Percentiles rank a stretch among this genome's conserved stretches.
Conservation (phyloP, 345 rosid species). For the Psidium guajava region DNA sequence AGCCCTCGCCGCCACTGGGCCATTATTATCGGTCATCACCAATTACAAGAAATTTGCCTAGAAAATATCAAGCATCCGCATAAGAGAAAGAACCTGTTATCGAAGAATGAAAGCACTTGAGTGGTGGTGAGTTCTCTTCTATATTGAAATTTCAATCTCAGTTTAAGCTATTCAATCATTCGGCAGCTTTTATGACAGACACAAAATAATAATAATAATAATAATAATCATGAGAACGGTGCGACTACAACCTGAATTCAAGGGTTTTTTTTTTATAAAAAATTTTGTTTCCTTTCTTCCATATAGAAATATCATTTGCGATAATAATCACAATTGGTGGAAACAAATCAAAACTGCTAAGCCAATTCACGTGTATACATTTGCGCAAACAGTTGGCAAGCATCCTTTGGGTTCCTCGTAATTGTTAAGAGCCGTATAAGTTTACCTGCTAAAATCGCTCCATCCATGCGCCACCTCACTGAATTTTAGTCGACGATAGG, state of each 20-base stretch:
- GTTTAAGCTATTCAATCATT: background rate
- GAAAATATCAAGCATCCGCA: no score
- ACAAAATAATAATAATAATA: no score
- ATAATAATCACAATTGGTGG: background rate
- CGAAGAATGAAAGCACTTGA: no score
- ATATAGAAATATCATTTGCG: no score
- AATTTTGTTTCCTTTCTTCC: background rate
- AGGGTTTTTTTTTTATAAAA: no score
- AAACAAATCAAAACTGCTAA: background rate
- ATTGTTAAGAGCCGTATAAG: background rate
- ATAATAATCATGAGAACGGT: no score
- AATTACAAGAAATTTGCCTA: no score
- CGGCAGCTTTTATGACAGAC: accelerated
- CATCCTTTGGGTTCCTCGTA: background rate
- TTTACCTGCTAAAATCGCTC: background rate
- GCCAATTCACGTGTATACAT: no score
- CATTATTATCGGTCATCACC: no score
- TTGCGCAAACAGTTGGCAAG: background rate
- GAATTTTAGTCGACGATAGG: background rate
- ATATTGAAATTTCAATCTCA: background rate
- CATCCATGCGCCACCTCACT: background rate
- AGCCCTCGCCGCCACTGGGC: no score
- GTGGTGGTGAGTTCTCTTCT: background rate
- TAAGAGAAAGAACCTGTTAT: no score
- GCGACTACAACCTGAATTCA: background rate